A percentile compares a stretch with the other conserved stretches of the same genome.
These are phyloP conservation scores for Davidsoniella eucalypti DNA, from an alignment of 2,329 filamentous ascomycete species.

Conservation along the genomic window DNA sequence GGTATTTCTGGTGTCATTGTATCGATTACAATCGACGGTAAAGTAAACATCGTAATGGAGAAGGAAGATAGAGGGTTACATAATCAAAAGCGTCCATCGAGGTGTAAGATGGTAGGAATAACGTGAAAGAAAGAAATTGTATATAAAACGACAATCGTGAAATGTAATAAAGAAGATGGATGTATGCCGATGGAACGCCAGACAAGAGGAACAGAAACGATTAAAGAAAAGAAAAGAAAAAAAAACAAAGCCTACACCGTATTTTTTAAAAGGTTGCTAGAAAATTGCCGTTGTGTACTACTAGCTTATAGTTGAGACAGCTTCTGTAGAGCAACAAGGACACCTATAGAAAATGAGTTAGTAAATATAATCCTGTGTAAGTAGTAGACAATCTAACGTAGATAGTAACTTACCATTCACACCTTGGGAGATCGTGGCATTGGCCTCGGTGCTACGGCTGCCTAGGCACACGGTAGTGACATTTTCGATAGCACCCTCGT, in stretches of 20 bases:
- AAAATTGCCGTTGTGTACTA: conserved; percentile 5
- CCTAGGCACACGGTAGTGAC: conserved; percentile 79
- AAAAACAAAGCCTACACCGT: background rate
- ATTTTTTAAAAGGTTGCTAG: background rate
- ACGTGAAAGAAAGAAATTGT: no score
- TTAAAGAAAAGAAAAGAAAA: background rate
- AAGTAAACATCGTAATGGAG: no score
- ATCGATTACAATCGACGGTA: no score
- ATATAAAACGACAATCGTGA: background rate
- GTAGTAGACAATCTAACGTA: conserved; percentile 8
- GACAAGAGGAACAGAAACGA: background rate
- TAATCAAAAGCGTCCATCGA: no score
- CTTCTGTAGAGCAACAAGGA: conserved; percentile 27
- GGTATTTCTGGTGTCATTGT: no score
- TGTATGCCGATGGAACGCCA: background rate
- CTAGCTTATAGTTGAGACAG: conserved; percentile 20
- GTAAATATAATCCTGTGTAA: background rate
- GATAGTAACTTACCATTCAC: conserved; percentile 55
- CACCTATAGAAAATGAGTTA: conserved; percentile 18
- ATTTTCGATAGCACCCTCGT: conserved; percentile 41
- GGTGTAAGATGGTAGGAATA: no score
- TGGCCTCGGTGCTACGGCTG: conserved; percentile 74
- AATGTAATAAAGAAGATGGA: background rate
- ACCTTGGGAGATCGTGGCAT: conserved; percentile 72
- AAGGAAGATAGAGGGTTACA: no score